Base-by-base conservation (phyloP, 257 asterid species). In the Forsythia suspensa region DNA sequence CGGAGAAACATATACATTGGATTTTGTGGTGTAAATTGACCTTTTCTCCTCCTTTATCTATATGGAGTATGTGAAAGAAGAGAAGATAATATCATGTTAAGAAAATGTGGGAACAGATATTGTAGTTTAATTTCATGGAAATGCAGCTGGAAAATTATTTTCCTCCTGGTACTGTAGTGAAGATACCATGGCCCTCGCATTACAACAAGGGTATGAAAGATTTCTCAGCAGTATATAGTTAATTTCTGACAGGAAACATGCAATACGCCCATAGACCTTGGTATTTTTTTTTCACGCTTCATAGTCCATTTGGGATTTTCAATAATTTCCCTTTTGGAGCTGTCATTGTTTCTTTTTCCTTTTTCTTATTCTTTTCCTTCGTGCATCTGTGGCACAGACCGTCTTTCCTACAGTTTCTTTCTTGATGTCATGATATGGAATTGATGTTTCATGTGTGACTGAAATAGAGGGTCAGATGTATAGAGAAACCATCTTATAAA, bases 181-280 rank as follows among this genome's bases (percentile, higher is more conserved):
- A 18, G 36, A 36, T 36, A 74, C 38, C 65, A 5, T 18, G 8
- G 65, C 11, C 65, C 65, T 55, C 3, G 20, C 21, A 16, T 51
- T 51, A 51, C 21, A 15, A 51, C 61, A n/a, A 4, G 65, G 65
- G 29, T 18, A 8, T 74, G 38, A 39, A 57, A 52, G 18, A 70
- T 70, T 34, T 70, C 43, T 42, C 63, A 66, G 38, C 39, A 51
- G 46, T 70, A 36, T 51, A 16, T 24, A 65, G 55, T 29, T 34
- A 59, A 77, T 81, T 63, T 48, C 15, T 34, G 24, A 46, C 80
- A 71, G 57, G 70, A 20, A 70, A 52, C 42, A 71, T 48, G 37
- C 42, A 42, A 15, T 70, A 63, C 0, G 72, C 29, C 52, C 68
- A 71, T 67, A 9, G 71, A 7, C 70, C 20, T 16, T 63, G 6